Evolutionary conservation across 768 basidiomycete genomes (phyloP), one percentile per base, ranked within the genome.

Genomic region (Pulveroboletus sp.): DNA sequence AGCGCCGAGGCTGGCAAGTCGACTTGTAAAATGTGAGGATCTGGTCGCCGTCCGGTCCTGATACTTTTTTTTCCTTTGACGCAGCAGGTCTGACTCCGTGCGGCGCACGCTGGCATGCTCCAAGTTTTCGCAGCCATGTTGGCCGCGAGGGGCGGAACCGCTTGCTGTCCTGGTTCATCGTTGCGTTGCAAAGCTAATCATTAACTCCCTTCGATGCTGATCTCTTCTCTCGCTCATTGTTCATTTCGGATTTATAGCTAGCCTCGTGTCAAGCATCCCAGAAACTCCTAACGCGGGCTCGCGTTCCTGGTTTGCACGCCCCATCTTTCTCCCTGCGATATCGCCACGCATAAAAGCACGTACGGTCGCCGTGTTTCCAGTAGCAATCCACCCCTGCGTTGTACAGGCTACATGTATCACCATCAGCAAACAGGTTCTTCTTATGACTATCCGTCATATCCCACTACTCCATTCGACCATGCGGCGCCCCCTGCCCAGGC

Each of bases 361-460:
- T 33, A 21, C 49, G 47, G 45, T 50, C 53, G 53, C 57, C 55
- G 52, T 54, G 51, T 46, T 40, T 54, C 56, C 56, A 51, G 39
- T 51, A 42, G 17, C 55, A 47, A 43, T 39, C 52, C 56, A 77
- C 76, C 77, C 72, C 79, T 33, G 69, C 79, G 38, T 78, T 79
- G 5, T 39, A 71, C 74, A 46, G 73, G 77, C 51, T 81, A 81
- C 59, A 70, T 81, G 64, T 84, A 84, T 63, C 73, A 74, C 46
- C 68, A 74, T 51, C 70, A 76, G 46, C 74, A 71, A 17, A 71
- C 71, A 31, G 63, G 69, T 33, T 71, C 71, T 48, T 57, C 71
- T 50, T 84, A 85, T 62, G 78, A 77, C 55, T 82, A 81, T 62
- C 42, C 75, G 28, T 64, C 73, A 48, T 76, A 79, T 51, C 66